Evolutionary conservation across 2,329 filamentous ascomycete genomes (phyloP).

Genomic region (Fusarium miscanthi): DNA sequence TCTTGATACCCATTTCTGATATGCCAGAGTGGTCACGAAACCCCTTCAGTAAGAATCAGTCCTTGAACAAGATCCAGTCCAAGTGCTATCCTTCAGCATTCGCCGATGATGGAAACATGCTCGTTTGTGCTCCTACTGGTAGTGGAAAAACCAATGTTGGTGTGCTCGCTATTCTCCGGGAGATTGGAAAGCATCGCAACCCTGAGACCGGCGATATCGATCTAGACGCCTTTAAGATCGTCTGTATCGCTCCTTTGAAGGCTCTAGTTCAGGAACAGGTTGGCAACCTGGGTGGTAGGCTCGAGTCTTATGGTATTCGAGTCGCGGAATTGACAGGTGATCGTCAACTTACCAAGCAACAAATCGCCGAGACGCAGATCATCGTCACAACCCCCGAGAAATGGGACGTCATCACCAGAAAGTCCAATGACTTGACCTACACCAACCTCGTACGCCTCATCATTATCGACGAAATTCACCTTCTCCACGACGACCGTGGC

Average conservation of each 20-base stretch:
- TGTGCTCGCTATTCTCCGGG: conserved; percentile 95
- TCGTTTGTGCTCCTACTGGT: conserved; percentile 95
- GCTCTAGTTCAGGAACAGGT: conserved; percentile 98
- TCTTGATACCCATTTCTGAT: conserved; percentile 83
- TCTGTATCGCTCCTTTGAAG: conserved; percentile 96
- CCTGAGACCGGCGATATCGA: conserved; percentile 92
- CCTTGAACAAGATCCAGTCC: conserved; percentile 95
- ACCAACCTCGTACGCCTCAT: conserved; percentile 96
- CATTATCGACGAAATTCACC: conserved; percentile 97
- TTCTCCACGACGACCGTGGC: conserved; percentile 96
- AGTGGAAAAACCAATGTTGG: conserved; percentile 99
- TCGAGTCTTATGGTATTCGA: conserved; percentile 90
- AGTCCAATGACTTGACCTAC: conserved; percentile 96
- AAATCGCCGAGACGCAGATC: conserved; percentile 96
- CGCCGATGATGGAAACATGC: conserved; percentile 94
- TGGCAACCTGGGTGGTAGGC: conserved; percentile 92
- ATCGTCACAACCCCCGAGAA: conserved; percentile 99
- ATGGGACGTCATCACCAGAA: conserved; percentile 98
- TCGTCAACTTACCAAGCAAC: conserved; percentile 96
- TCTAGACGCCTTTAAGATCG: conserved; percentile 96
- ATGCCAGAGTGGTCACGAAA: conserved; percentile 91
- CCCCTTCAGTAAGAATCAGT: conserved; percentile 87
- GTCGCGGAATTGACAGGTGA: conserved; percentile 98
- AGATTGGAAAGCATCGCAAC: conserved; percentile 95
- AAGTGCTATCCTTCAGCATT: conserved; percentile 93